Percentiles rank a stretch among this genome's conserved stretches.
These are phyloP conservation scores for Picea abies DNA, from an alignment of 83 land plant species.

Conservation along the genomic window DNA sequence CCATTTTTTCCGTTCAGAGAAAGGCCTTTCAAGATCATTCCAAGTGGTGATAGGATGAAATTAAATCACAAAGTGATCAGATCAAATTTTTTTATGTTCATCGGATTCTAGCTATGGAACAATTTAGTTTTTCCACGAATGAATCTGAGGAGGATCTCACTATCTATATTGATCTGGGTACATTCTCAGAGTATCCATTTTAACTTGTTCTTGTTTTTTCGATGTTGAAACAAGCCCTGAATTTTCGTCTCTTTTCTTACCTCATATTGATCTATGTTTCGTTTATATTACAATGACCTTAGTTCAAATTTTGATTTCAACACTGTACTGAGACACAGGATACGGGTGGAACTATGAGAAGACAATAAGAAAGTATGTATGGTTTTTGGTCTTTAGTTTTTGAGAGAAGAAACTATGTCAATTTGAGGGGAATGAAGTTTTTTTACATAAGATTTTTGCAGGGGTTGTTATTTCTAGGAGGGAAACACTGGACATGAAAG, in stretches of 20 bases:
- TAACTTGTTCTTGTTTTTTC: slow-evolving; percentile 8
- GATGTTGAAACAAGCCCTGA: not conserved
- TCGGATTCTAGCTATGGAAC: too few species aligned
- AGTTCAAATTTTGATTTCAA: not conserved
- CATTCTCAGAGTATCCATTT: slow-evolving; percentile 73
- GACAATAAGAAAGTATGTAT: slow-evolving; percentile 45
- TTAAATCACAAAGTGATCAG: too few species aligned
- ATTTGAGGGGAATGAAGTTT: not conserved
- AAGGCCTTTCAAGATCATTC: too few species aligned
- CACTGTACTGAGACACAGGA: slow-evolving; percentile 40
- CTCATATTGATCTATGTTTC: not conserved
- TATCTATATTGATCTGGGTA: too few species aligned
- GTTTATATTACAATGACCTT: not conserved
- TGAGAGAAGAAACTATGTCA: not conserved
- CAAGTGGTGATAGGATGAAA: too few species aligned
- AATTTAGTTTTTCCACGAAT: too few species aligned
- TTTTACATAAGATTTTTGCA: slow-evolving; percentile 21
- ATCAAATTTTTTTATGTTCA: too few species aligned
- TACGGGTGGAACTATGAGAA: slow-evolving; percentile 93
- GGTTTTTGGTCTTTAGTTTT: not conserved
- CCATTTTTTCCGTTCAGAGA: too few species aligned
- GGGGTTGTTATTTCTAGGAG: slow-evolving; percentile 66
- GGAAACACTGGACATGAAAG: slow-evolving; percentile 33
- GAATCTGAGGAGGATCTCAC: too few species aligned
- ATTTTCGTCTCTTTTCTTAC: not conserved